A percentile compares a stretch with the other conserved stretches of the same genome.
These are phyloP conservation scores for Alternaria alternata DNA, from an alignment of 2,329 filamentous ascomycete species.

Conservation along the genomic window DNA sequence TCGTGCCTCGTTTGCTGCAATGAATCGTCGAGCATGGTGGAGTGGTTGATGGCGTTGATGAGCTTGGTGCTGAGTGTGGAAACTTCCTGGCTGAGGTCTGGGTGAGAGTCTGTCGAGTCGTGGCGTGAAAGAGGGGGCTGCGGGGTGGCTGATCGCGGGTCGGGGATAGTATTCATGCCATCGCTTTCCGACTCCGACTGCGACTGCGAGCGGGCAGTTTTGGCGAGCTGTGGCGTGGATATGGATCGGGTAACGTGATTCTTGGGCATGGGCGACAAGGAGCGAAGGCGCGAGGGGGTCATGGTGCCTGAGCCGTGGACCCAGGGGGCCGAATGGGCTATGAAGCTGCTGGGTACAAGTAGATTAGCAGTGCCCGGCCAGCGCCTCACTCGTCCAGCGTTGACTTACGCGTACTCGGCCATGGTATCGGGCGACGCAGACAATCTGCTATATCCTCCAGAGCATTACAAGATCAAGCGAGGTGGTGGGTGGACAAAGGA, in stretches of 20 bases:
- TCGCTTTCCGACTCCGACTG: conserved; percentile 58
- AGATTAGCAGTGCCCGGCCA: conserved; percentile 17
- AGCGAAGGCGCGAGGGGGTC: conserved; percentile 48
- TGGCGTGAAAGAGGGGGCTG: conserved; percentile 42
- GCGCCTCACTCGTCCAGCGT: conserved; percentile 16
- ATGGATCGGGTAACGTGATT: conserved; percentile 51
- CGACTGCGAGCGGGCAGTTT: conserved; percentile 45
- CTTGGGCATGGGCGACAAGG: conserved; percentile 46
- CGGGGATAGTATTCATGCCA: conserved; percentile 73
- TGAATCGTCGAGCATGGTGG: conserved; percentile 89
- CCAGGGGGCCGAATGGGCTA: conserved; percentile 46
- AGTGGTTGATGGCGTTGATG: conserved; percentile 96
- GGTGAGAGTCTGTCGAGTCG: conserved; percentile 62
- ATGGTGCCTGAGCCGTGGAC: conserved; percentile 43
- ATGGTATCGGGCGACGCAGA: conserved; percentile 20
- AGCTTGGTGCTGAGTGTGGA: conserved; percentile 92
- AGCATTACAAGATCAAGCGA: conserved; percentile 18
- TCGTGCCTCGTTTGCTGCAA: conserved; percentile 84
- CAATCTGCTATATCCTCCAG: conserved; percentile 6
- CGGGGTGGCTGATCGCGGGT: conserved; percentile 56
- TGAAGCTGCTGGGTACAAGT: conserved; percentile 35
- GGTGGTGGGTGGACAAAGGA: conserved; percentile 39
- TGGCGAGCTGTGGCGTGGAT: conserved; percentile 48
- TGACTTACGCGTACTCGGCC: conserved; percentile 38
- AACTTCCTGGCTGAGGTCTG: conserved; percentile 76